Conservation (phyloP, 2,329 filamentous ascomycete species). For the Aspergillus chevalieri region DNA sequence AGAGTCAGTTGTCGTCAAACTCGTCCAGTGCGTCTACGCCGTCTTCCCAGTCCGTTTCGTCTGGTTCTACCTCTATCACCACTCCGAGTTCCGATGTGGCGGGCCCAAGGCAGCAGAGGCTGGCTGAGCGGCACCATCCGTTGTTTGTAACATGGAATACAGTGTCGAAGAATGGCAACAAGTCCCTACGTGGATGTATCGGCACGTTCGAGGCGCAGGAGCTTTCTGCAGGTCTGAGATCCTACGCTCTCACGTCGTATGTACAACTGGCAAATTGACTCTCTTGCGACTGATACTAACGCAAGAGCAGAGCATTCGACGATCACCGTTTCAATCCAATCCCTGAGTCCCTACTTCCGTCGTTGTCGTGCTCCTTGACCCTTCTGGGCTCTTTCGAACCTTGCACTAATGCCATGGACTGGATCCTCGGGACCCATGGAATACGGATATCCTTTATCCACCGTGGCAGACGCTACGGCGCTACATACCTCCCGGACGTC, state of each 20-base stretch:
- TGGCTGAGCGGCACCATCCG: slow-evolving; percentile 53
- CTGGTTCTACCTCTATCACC: slow-evolving; percentile 36
- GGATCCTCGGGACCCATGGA: slow-evolving; percentile 80
- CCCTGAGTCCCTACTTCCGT: slow-evolving; percentile 41
- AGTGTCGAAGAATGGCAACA: slow-evolving; percentile 53
- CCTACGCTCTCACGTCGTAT: slow-evolving; percentile 76
- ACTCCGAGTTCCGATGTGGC: slow-evolving; percentile 34
- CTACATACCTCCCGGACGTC: slow-evolving; percentile 90
- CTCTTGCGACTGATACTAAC: slow-evolving; percentile 2
- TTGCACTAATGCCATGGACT: slow-evolving; percentile 67
- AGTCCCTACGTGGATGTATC: slow-evolving; percentile 83
- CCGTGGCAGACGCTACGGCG: slow-evolving; percentile 65
- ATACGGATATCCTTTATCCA: slow-evolving; percentile 79
- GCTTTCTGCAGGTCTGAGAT: slow-evolving; percentile 64
- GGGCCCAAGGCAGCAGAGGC: slow-evolving; percentile 17
- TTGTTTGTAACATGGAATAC: slow-evolving; percentile 96
- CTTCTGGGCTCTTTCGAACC: slow-evolving; percentile 81
- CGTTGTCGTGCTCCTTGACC: slow-evolving; percentile 59
- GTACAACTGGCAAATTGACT: slow-evolving; percentile 16
- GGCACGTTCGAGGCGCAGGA: slow-evolving; percentile 81
- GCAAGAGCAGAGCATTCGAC: slow-evolving; percentile 52
- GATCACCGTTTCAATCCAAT: slow-evolving; percentile 59
- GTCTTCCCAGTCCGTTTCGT: slow-evolving; percentile 40
- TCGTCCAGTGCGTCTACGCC: slow-evolving; percentile 37
- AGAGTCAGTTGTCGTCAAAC: slow-evolving; percentile 28